phyloP scores from a whole-genome alignment of 2,329 filamentous ascomycete species.

The Lasiodiplodia sp. region DNA sequence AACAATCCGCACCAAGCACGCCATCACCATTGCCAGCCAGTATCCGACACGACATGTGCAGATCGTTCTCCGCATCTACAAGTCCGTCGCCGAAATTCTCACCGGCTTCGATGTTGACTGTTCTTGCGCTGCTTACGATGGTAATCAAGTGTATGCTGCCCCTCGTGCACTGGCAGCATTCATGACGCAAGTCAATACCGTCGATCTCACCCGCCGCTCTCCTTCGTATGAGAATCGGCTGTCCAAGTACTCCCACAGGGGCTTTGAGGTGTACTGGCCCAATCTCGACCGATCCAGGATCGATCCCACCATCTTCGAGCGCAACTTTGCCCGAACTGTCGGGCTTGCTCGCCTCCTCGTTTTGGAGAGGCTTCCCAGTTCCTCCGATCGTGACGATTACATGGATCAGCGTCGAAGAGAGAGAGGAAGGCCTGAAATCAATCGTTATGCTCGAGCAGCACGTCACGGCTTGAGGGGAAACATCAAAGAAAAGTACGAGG shows the following conservation, averaged over 20 bases:
- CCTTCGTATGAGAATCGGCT: constrained; percentile 88
- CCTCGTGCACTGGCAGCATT: constrained; percentile 80
- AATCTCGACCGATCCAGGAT: constrained; percentile 75
- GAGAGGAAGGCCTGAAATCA: constrained; percentile 69
- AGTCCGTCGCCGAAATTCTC: constrained; percentile 81
- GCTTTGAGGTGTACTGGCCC: constrained; percentile 85
- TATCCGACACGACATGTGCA: constrained; percentile 85
- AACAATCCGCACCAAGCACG: constrained; percentile 84
- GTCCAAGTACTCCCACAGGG: constrained; percentile 83
- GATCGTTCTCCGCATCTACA: constrained; percentile 86
- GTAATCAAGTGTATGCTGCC: constrained; percentile 78
- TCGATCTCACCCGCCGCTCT: constrained; percentile 80
- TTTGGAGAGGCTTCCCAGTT: constrained; percentile 77
- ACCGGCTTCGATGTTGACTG: constrained; percentile 91
- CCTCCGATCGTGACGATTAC: constrained; percentile 72
- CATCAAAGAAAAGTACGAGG: constrained; percentile 78
- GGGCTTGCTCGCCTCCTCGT: constrained; percentile 82
- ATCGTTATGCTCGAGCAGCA: constrained; percentile 48
- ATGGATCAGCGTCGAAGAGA: constrained; percentile 73
- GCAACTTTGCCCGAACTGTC: constrained; percentile 76
- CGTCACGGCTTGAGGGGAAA: constrained; percentile 66
- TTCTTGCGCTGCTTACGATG: constrained; percentile 81
- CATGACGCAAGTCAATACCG: constrained; percentile 81
- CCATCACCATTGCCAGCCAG: constrained; percentile 83
- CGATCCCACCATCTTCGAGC: constrained; percentile 86